Percentiles rank a stretch among this genome's conserved stretches.
Conservation (phyloP, 306 rosid species). For the Gynostemma pentaphyllum region DNA sequence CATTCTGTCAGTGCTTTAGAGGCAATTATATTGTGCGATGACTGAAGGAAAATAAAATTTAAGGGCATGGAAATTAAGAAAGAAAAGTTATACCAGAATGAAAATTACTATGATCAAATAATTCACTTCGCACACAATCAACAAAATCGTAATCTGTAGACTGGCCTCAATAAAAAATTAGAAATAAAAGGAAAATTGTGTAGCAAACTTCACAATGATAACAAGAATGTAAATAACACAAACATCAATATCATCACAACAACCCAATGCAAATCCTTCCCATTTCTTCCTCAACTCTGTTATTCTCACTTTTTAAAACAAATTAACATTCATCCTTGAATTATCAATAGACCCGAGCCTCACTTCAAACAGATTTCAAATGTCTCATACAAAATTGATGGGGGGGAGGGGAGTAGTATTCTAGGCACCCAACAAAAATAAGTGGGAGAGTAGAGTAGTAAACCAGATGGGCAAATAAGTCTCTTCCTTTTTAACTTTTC, state of each 20-base stretch:
- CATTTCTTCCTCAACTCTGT: slow-evolving; percentile 1
- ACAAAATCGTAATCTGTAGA: background rate
- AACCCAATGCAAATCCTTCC: background rate
- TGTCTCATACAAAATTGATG: background rate
- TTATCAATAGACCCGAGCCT: background rate
- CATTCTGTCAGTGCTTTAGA: slow-evolving; percentile 54
- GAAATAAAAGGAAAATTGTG: background rate
- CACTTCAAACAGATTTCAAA: background rate
- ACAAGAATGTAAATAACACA: background rate
- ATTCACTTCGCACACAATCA: background rate
- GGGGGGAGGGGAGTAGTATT: background rate
- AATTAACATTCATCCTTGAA: background rate
- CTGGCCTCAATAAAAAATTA: background rate
- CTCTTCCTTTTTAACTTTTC: background rate
- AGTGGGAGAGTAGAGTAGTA: background rate
- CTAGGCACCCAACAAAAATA: background rate
- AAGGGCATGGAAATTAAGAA: too few relatives aligned
- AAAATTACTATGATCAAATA: background rate
- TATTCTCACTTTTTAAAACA: background rate
- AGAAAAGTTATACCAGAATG: background rate
- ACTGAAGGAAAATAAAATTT: slow-evolving; percentile 39
- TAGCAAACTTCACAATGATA: background rate
- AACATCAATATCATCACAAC: background rate
- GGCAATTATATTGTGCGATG: slow-evolving; percentile 56
- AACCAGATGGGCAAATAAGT: background rate